Evolutionary conservation across 257 asterid genomes (phyloP).

Genomic region (Solanum raphanifolium): DNA sequence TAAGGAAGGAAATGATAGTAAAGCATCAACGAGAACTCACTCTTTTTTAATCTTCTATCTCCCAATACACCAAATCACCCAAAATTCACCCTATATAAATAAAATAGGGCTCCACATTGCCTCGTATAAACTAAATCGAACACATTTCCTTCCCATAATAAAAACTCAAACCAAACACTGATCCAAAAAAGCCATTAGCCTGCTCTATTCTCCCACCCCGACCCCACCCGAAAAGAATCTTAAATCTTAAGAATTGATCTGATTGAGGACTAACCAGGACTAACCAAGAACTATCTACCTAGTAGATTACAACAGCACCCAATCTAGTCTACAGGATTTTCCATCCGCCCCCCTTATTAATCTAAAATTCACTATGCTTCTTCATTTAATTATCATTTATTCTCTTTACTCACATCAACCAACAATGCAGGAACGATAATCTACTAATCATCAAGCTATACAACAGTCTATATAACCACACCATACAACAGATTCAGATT

Average conservation of each 20-base stretch:
- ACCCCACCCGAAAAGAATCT: background rate
- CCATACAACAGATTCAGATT: background rate
- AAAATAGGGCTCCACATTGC: background rate
- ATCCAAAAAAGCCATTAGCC: background rate
- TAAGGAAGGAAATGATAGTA: background rate
- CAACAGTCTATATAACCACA: background rate
- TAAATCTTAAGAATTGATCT: background rate
- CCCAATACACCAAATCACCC: background rate
- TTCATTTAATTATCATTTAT: background rate
- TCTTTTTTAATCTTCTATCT: background rate
- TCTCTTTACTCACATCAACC: background rate
- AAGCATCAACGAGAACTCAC: background rate
- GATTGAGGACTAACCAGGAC: background rate
- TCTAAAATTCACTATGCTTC: background rate
- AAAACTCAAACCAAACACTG: background rate
- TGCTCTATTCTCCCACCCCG: background rate
- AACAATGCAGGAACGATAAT: background rate
- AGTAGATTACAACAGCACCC: background rate
- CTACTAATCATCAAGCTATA: background rate
- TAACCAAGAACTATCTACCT: background rate
- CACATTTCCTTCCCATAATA: background rate
- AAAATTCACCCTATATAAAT: background rate
- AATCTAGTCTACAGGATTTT: background rate
- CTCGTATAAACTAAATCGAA: background rate
- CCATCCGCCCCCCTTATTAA: background rate